Evolutionary conservation across 2,329 filamentous ascomycete genomes (phyloP), one percentile per base, ranked within the genome.

Genomic region (Colletotrichum spaethianum): DNA sequence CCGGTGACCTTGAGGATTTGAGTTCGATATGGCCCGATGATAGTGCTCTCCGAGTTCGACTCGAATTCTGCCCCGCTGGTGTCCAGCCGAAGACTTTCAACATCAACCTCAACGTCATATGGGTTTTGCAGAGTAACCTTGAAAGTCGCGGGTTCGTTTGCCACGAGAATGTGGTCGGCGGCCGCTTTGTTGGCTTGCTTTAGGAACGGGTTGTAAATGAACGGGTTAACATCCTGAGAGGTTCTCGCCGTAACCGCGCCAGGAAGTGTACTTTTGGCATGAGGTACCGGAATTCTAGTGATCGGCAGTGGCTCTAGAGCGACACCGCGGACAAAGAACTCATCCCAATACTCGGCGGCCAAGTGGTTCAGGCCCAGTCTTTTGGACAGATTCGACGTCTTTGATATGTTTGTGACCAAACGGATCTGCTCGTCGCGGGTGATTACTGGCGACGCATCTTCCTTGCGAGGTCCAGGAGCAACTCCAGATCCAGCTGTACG

Each of bases 131-230:
- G 85, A 1, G 93, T 95, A 38, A 98, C 88, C 75, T 90, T 89
- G 81, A 98, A 98, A 4, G 89, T 91, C 2, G 93, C 92, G 70
- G 89, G 83, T 80, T 98, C 95, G 20, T 91, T 92, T 5, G 94
- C 91, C 26, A 98, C 93, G 38, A 98, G 85, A 1, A 94, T 88
- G 69, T 88, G 88, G 70, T 95, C 91, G 16, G 89, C 85, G 1
- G 87, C 85, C 31, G 88, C 87, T 63, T 92, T 87, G 52, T 90
- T 88, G 0, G 87, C 82, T 64, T 88, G 87, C 81, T 95, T 94
- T 26, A 95, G 83, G 78, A 98, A 98, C 0, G 96, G 94, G 78
- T 98, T 98, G 79, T 98, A 97, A 69, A 99, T 93, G 76, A 99
- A 98, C 0, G 96, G 96, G 73, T 96, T 94, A 6, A 90, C 87